phyloP scores from a whole-genome alignment of 2,329 filamentous ascomycete genomes.

The Dothideomycetes sp. region DNA sequence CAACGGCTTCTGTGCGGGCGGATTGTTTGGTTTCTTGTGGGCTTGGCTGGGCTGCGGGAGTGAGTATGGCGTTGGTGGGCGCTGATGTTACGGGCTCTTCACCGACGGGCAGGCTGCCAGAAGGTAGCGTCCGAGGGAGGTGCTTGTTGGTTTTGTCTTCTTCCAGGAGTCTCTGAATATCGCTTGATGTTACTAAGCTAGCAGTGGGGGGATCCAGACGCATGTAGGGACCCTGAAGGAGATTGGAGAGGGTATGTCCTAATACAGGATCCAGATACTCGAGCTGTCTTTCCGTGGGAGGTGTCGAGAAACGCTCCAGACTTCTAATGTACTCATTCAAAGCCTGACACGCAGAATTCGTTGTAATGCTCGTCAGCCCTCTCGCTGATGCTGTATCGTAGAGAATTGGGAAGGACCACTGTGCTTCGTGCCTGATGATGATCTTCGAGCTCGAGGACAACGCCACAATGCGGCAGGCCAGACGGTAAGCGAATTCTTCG shows the following conservation, averaged over 20 bases:
- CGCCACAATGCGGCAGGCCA: constrained; percentile 31
- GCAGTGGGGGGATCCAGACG: constrained; percentile 31
- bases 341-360: constrained; percentile 29
- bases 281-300: constrained; percentile 25
- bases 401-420: constrained; percentile 35
- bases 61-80: not conserved
- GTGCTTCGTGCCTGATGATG: constrained; percentile 42
- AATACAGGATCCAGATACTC: constrained; percentile 30
- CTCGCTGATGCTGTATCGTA: constrained; percentile 27
- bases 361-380: constrained; percentile 24
- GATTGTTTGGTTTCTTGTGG: constrained; percentile 8
- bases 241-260: constrained; percentile 31
- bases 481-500: constrained; percentile 25
- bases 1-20: constrained; percentile 11
- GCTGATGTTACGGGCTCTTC: constrained; percentile 5
- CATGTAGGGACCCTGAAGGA: constrained; percentile 36
- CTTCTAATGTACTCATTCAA: constrained; percentile 33
- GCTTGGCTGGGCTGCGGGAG: constrained; percentile 6
- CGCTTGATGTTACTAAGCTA: constrained; percentile 23
- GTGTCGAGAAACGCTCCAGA: constrained; percentile 30
- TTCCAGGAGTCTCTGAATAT: constrained; percentile 27
- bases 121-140: constrained; percentile 10
- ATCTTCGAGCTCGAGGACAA: constrained; percentile 39
- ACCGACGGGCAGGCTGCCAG: constrained; percentile 23
- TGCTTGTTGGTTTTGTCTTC: constrained; percentile 12